Evolutionary conservation across 306 rosid genomes (phyloP), one percentile per base, ranked within the genome.

Genomic region (Cicer cuneatum): DNA sequence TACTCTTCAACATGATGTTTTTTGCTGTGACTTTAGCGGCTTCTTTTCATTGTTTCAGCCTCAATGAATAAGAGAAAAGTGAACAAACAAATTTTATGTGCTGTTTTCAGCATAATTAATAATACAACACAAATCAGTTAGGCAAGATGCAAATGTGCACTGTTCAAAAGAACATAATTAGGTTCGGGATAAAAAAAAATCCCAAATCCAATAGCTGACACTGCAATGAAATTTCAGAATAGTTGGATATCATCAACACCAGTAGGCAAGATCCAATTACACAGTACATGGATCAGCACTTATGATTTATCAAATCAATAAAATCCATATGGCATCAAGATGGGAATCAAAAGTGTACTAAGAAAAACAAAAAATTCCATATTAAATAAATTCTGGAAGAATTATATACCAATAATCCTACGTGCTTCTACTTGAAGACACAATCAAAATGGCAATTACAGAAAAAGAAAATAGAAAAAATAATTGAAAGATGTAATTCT

Each of bases 361-460:
- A 38, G n/a, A 62, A 39, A 62, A 62, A 38, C 68, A 2, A 5
- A 62, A 62, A 38, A 4, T 14, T 40, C 29, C 47, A 35, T 38
- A 61, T 39, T 10, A 6, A 57, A 5, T 56, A 21, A 56, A 56
- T 56, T 56, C 11, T 56, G 39, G 62, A 56, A 2, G 66, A 35
- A 61, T 61, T 35, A 35, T 12, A 59, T 59, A 59, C 66, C 42
- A 59, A 24, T 6, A 33, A 60, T 15, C 47, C 15, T 41, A 41
- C 18, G 41, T 10, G 33, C 15, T 10, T 64, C 15, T 1, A 64
- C 15, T 41, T 45, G 59, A 15, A 48, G 16, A n/a, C 54, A 1
- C 65, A 38, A 29, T 62, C 15, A 46, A 81, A 63, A 53, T 12
- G 16, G 24, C 19, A 72, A 49, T 19, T 29, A 59, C 66, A 71